Base-by-base conservation (phyloP, 805 yeast genomes). In the Nakazawaea ambrosiae region DNA sequence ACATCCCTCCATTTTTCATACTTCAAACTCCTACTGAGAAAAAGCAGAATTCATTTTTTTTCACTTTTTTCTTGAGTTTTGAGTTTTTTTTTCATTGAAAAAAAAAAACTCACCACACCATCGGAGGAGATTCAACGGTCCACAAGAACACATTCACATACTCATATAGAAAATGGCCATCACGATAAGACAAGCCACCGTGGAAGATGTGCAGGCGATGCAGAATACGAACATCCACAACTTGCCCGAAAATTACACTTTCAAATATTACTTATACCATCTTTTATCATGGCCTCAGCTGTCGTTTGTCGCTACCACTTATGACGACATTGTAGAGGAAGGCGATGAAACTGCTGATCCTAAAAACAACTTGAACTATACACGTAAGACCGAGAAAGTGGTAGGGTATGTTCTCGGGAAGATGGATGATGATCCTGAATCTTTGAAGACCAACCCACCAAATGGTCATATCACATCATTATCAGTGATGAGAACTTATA, bases 401-500 rank as follows among this genome's bases (percentile, higher is more conserved):
- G 95, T 92, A n/a, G 98, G 97, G 4, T 92, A 92, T 54, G 97
- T 87, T 4, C 66, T 92, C 46, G 95, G 95, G 1, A 92, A 92
- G 59, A 85, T 92, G 95, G 96, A 92, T 50, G 97, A 89, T 57
- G 96, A 88, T 51, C 88, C 89, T 24, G 79, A 75, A 10, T 79
- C 81, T 5, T 78, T 69, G 29, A 84, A 78, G 44, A 78, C 76
- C 49, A 71, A 78, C n/a, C 66, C 72, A 3, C 80, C 80, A 16
- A 90, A 86, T 52, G 98, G 97, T 1, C 98, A 92, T 63, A 80
- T 92, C 48, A 92, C 98, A 0, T 85, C 96, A 12, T 62, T 92
- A 39, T 80, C 95, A 34, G 98, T 92, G 35, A 86, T 88, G 94
- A 76, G 98, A 61, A 81, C 96, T 2, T 92, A 90, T 57, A 74